Base-by-base conservation (phyloP, 2,329 filamentous ascomycete species). In the Aspergillus sp. region DNA sequence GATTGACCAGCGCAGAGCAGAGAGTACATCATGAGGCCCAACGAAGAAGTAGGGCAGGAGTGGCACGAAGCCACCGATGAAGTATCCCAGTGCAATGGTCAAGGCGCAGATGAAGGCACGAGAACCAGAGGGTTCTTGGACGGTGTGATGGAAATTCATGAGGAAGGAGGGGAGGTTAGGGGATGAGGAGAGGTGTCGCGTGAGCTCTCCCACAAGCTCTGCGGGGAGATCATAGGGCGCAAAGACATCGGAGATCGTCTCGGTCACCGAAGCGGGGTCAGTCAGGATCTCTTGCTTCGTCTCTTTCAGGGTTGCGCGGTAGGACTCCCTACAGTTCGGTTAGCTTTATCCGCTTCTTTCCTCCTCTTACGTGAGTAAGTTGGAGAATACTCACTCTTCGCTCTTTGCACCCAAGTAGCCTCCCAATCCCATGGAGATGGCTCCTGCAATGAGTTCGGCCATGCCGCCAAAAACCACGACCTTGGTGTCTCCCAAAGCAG, bases 391-490 rank as follows among this genome's bases (percentile, higher is more conserved):
- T 65, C 63, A 77, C 73, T 74, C 72, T 69, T 79, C 77, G 23
- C 75, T 79, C 63, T 78, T 75, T 8, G 87, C 88, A 8, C 88
- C 89, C 1, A 92, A 80, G 72, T 90, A 92, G 6, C 87, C 89
- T 23, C 90, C 89, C 5, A 92, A 80, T 1, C 90, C 90, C 90
- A 92, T 92, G 57, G 85, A 89, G 66, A 92, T 91, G 66, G 88
- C 87, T 17, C 90, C 90, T 0, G 88, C 88, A 71, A 91, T 89
- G 52, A 92, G 82, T 78, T 92, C 90, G 4, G 90, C 90, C 30
- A 91, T 79, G 6, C 90, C 90, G 55, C 88, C 90, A 64, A 89
- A 86, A 60, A 94, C 85, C 65, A 90, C 87, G 4, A 89, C 83
- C 52, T 82, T 84, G 32, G 86, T 87, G 71, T 85, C 81, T n/a